phyloP scores from a whole-genome alignment of 257 asterid genomes.

The Solanum sejunctum region DNA sequence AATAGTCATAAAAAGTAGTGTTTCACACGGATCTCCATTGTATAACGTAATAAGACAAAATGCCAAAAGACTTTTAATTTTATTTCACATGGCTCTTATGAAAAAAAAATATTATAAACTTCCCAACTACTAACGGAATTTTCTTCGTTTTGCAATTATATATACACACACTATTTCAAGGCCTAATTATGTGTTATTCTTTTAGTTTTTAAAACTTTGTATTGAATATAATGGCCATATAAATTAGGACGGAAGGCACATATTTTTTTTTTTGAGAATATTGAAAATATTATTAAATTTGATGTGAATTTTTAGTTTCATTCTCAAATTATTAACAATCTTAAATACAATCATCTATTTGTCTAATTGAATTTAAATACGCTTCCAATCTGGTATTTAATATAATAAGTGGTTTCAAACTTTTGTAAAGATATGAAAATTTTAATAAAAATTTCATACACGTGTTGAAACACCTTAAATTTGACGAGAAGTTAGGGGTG shows the following conservation, averaged over 20 bases:
- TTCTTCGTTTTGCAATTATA: background rate
- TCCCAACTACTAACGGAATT: background rate
- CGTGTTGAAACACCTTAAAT: too few species aligned
- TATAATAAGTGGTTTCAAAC: too few species aligned
- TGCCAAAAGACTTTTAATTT: background rate
- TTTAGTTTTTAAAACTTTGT: background rate
- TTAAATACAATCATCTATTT: too few species aligned
- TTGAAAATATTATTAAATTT: too few species aligned
- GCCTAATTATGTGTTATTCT: background rate
- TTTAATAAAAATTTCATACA: too few species aligned
- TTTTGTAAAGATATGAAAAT: too few species aligned
- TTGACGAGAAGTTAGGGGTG: too few species aligned
- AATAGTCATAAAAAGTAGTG: background rate
- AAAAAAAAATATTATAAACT: background rate
- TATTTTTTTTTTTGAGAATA: too few species aligned
- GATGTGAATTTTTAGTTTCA: too few species aligned
- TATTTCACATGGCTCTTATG: background rate
- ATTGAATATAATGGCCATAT: rapidly evolving
- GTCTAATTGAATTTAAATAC: too few species aligned
- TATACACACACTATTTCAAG: background rate
- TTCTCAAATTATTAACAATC: too few species aligned
- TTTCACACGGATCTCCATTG: background rate
- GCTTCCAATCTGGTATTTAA: too few species aligned
- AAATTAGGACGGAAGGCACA: background rate
- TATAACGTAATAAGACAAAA: background rate